Percentiles rank a stretch among this genome's conserved stretches.
phyloP scores from a whole-genome alignment of 2,329 filamentous ascomycete genomes.

The Alternaria viburni region DNA sequence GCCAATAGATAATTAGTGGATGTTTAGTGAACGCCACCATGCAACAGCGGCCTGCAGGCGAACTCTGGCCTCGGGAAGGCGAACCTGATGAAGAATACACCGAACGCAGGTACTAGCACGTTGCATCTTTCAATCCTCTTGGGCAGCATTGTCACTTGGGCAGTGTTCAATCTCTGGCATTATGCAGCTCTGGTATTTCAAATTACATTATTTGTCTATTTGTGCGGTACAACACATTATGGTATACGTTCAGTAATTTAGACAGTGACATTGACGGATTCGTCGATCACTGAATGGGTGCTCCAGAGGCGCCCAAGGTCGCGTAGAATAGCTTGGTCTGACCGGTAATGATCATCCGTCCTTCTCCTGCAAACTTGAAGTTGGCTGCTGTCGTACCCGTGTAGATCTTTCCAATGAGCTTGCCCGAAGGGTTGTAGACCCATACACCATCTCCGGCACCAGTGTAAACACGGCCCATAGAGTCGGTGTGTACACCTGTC shows the following conservation, averaged over 20 bases:
- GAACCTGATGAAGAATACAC: neutral
- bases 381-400: conserved; percentile 29
- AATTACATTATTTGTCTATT: neutral
- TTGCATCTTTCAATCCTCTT: neutral
- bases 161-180: neutral
- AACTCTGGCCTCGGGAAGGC: neutral
- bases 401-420: conserved; percentile 50
- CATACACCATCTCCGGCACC: conserved; percentile 60
- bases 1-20: neutral
- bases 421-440: conserved; percentile 55
- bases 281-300: conserved; percentile 1
- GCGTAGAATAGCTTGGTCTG: conserved; percentile 34
- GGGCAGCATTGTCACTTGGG: neutral
- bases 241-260: neutral
- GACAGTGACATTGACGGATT: neutral
- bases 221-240: neutral
- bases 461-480: conserved; percentile 61
- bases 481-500: conserved; percentile 28
- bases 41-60: neutral
- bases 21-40: neutral
- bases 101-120: neutral
- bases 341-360: conserved; percentile 32
- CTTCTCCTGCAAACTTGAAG: conserved; percentile 32
- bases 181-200: neutral
- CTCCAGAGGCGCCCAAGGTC: conserved; percentile 26